phyloP scores from a whole-genome alignment of 2,329 filamentous ascomycete species.

The Talaromyces islandicus region DNA sequence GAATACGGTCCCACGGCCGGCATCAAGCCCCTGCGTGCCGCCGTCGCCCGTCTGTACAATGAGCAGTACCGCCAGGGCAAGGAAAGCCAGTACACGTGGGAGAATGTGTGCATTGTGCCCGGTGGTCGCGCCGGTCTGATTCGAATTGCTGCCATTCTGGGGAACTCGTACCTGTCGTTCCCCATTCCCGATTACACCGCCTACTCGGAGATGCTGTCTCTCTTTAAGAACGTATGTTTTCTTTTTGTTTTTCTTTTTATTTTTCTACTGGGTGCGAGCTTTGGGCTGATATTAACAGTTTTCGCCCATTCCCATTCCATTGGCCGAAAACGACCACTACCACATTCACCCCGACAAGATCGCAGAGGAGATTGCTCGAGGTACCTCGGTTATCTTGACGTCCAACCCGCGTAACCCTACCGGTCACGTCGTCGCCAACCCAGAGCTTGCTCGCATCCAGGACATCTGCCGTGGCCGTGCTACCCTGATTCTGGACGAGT shows the following conservation, averaged over 20 bases:
- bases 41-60: slow-evolving; percentile 89
- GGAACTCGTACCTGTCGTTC: slow-evolving; percentile 88
- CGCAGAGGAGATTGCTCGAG: slow-evolving; percentile 80
- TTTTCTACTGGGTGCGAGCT: too few relatives aligned
- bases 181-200: slow-evolving; percentile 95
- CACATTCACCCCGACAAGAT: slow-evolving; percentile 93
- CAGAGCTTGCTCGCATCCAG: slow-evolving; percentile 83
- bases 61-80: slow-evolving; percentile 84
- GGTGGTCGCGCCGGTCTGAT: slow-evolving; percentile 90
- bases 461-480: slow-evolving; percentile 86
- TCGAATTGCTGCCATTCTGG: slow-evolving; percentile 86
- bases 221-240: slow-evolving; percentile 73
- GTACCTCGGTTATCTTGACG: slow-evolving; percentile 82
- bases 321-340: slow-evolving; percentile 80
- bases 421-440: slow-evolving; percentile 76
- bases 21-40: slow-evolving; percentile 82
- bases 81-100: slow-evolving; percentile 86
- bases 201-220: slow-evolving; percentile 93
- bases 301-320: slow-evolving; percentile 76
- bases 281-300: slow-evolving; percentile 48
- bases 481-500: slow-evolving; percentile 92
- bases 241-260: too few relatives aligned
- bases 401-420: slow-evolving; percentile 96
- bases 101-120: slow-evolving; percentile 95
- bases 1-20: slow-evolving; percentile 94